phyloP scores from a whole-genome alignment of 768 basidiomycete species.

The Cyathus striatus region DNA sequence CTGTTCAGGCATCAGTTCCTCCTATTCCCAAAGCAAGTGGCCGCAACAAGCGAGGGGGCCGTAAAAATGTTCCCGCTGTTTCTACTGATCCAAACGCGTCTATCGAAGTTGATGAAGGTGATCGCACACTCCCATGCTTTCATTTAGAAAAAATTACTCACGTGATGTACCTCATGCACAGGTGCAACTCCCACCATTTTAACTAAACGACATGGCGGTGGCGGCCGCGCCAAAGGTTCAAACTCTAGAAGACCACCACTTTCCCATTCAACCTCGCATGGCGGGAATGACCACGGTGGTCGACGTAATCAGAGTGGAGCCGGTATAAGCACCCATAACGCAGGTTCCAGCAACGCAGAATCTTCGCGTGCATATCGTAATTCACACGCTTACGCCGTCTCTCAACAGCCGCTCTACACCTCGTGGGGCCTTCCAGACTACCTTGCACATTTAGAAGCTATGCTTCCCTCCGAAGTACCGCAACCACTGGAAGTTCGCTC shows the following conservation, averaged over 20 bases:
- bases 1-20: constrained; percentile 22
- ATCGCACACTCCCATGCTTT: constrained; percentile 8
- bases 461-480: constrained; percentile 74
- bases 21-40: constrained; percentile 18
- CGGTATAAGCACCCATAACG: constrained; percentile 25
- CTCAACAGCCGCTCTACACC: constrained; percentile 73
- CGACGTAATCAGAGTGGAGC: constrained; percentile 44
- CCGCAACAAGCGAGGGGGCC: constrained; percentile 41
- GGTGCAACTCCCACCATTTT: constrained; percentile 9
- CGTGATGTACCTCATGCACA: background rate
- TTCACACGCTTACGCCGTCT: constrained; percentile 74
- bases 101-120: constrained; percentile 65
- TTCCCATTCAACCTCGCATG: constrained; percentile 20
- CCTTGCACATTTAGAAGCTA: constrained; percentile 77
- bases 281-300: constrained; percentile 33
- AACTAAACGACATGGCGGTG: constrained; percentile 31
- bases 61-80: constrained; percentile 32
- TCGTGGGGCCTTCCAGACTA: constrained; percentile 95
- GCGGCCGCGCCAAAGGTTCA: constrained; percentile 32
- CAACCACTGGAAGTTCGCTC: constrained; percentile 69
- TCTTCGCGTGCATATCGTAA: constrained; percentile 67
- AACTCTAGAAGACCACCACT: constrained; percentile 32
- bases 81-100: constrained; percentile 24
- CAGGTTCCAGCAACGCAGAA: constrained; percentile 35
- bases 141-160: constrained; percentile 5